Conservation (phyloP, 2,329 filamentous ascomycete genomes). For the Diaporthe vaccinii region DNA sequence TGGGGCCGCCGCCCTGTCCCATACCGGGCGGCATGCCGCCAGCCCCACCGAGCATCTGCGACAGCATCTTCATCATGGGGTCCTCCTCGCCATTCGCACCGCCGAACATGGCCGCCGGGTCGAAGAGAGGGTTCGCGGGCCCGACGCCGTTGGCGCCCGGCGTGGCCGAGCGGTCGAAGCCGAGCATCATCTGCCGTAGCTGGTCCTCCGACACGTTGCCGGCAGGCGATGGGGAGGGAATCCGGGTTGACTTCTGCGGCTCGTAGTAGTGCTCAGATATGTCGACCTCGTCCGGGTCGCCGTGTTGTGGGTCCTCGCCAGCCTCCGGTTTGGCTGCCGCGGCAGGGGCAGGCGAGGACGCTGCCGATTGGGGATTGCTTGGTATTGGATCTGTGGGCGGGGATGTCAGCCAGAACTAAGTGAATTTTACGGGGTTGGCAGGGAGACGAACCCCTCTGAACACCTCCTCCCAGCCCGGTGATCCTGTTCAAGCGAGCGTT, state of each 20-base stretch:
- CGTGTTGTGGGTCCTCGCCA: conserved; percentile 54
- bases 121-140: conserved; percentile 51
- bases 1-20: conserved; percentile 50
- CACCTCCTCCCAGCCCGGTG: conserved; percentile 75
- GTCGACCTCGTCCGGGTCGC: conserved; percentile 82
- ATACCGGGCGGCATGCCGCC: conserved; percentile 30
- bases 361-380: conserved; percentile 45
- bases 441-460: conserved; percentile 58
- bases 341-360: conserved; percentile 51
- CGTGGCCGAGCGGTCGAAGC: conserved; percentile 59
- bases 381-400: conserved; percentile 30
- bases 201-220: conserved; percentile 66
- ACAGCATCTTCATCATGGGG: conserved; percentile 81
- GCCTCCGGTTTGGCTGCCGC: conserved; percentile 50
- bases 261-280: conserved; percentile 82
- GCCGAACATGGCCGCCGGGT: conserved; percentile 42
- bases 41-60: conserved; percentile 73
- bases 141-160: conserved; percentile 42
- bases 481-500: conserved; percentile 80
- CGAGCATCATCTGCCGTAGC: conserved; percentile 75
- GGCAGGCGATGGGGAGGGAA: conserved; percentile 45
- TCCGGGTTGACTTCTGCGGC: conserved; percentile 61
- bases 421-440: conserved; percentile 11
- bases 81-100: conserved; percentile 60
- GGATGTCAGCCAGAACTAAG: background rate